phyloP scores from a whole-genome alignment of 1,139 yeast species.

The Candida glucosophila region DNA sequence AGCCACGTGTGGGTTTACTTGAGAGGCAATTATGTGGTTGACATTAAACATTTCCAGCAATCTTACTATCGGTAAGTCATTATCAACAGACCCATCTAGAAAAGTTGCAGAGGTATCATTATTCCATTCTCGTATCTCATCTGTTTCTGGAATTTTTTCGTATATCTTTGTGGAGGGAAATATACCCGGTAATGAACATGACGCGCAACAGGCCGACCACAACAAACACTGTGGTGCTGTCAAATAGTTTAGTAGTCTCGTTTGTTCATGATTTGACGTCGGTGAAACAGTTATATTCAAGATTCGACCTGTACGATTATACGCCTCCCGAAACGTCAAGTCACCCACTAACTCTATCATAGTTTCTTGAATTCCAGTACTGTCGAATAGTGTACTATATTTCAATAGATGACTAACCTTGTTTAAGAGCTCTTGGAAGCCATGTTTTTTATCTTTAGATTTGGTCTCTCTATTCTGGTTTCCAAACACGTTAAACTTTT shows the following conservation, averaged over 20 bases:
- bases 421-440: constrained; percentile 30
- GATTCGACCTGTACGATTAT: constrained; percentile 50
- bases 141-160: constrained; percentile 72
- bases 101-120: constrained; percentile 69
- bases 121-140: constrained; percentile 70
- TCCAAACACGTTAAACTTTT: constrained; percentile 66
- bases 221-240: constrained; percentile 44
- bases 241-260: constrained; percentile 35
- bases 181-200: constrained; percentile 88
- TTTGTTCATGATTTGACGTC: constrained; percentile 57
- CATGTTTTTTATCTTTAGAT: constrained; percentile 25
- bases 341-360: constrained; percentile 82
- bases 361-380: constrained; percentile 59
- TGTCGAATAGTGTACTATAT: constrained; percentile 86
- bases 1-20: constrained; percentile 93
- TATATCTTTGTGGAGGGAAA: constrained; percentile 81
- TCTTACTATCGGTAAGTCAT: constrained; percentile 84
- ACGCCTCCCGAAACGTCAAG: constrained; percentile 61
- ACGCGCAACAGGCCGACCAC: constrained; percentile 93
- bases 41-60: constrained; percentile 94
- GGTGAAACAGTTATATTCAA: constrained; percentile 48
- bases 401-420: constrained; percentile 49
- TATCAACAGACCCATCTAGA: constrained; percentile 94
- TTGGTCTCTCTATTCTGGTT: constrained; percentile 7
- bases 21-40: constrained; percentile 93